phyloP scores from a whole-genome alignment of 441 rosid species.

The Macaranga tanarius region DNA sequence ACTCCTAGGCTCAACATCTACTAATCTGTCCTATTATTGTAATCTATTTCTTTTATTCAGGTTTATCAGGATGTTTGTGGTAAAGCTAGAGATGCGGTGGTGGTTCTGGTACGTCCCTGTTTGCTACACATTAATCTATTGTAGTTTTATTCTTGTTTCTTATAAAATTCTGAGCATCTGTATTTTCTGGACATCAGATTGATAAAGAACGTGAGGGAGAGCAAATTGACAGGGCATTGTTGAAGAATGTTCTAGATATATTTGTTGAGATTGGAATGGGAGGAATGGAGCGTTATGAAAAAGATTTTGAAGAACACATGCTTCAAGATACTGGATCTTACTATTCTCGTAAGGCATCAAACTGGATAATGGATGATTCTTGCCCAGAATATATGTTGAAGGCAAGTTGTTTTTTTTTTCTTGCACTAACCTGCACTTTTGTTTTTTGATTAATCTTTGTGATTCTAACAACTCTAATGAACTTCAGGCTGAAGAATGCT shows the following conservation, averaged over 20 bases:
- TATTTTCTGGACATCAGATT: slow-evolving; percentile 44
- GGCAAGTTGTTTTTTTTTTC: slow-evolving; percentile 36
- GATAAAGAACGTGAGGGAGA: slow-evolving; percentile 91
- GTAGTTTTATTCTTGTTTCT: not conserved
- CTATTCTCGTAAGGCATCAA: slow-evolving; percentile 87
- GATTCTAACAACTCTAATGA: slow-evolving; percentile 10
- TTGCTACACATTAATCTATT: not conserved
- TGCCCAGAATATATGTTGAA: slow-evolving; percentile 87
- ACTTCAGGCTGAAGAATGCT: slow-evolving; percentile 89
- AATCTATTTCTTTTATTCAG: slow-evolving; percentile 35
- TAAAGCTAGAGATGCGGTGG: slow-evolving; percentile 74
- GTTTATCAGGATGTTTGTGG: slow-evolving; percentile 57
- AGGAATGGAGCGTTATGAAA: slow-evolving; percentile 61
- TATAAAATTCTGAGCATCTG: not conserved
- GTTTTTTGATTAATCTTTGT: slow-evolving; percentile 6
- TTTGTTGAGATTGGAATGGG: slow-evolving; percentile 96
- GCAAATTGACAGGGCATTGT: slow-evolving; percentile 74
- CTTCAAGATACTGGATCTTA: slow-evolving; percentile 71
- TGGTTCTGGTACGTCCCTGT: slow-evolving; percentile 56
- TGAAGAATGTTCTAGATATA: slow-evolving; percentile 83
- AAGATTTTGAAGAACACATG: slow-evolving; percentile 73
- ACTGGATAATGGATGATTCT: slow-evolving; percentile 83
- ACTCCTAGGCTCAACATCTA: not conserved
- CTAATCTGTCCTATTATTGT: not conserved
- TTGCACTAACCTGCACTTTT: not conserved